Percentiles rank a stretch among this genome's conserved stretches.
These are phyloP conservation scores for Zygoascus hellenicus DNA, from an alignment of 1,139 yeast species.

Conservation along the genomic window DNA sequence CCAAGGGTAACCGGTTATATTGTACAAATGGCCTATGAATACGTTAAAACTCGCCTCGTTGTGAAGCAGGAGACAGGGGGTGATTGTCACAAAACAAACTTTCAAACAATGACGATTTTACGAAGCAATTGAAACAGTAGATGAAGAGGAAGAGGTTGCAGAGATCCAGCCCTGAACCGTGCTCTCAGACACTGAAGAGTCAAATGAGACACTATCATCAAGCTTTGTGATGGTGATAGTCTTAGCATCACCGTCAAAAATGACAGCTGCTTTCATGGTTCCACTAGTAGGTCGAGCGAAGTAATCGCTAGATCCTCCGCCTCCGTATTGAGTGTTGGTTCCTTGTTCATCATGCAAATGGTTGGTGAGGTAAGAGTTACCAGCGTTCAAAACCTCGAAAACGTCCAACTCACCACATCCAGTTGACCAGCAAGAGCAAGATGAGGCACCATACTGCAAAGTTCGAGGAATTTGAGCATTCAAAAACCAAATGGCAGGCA, in stretches of 20 bases:
- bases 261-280: conserved; percentile 83
- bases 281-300: conserved; percentile 74
- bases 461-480: conserved; percentile 95
- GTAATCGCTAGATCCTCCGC: conserved; percentile 87
- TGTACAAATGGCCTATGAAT: too few relatives aligned
- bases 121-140: conserved; percentile 22
- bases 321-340: conserved; percentile 44
- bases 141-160: conserved; percentile 12
- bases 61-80: too few relatives aligned
- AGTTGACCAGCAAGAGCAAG: conserved; percentile 90
- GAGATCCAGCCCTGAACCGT: conserved; percentile 28
- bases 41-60: too few relatives aligned
- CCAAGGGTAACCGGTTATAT: too few relatives aligned
- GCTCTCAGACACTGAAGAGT: conserved; percentile 44
- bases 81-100: too few relatives aligned
- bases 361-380: conserved; percentile 66
- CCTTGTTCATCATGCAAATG: conserved; percentile 91
- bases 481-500: conserved; percentile 96
- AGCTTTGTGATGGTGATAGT: conserved; percentile 56
- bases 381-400: conserved; percentile 73
- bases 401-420: conserved; percentile 97
- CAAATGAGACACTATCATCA: conserved; percentile 50
- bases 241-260: conserved; percentile 53
- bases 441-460: conserved; percentile 70
- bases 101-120: not conserved